phyloP scores from a whole-genome alignment of 305 asterid genomes.

The Stenogyne calaminthoides region DNA sequence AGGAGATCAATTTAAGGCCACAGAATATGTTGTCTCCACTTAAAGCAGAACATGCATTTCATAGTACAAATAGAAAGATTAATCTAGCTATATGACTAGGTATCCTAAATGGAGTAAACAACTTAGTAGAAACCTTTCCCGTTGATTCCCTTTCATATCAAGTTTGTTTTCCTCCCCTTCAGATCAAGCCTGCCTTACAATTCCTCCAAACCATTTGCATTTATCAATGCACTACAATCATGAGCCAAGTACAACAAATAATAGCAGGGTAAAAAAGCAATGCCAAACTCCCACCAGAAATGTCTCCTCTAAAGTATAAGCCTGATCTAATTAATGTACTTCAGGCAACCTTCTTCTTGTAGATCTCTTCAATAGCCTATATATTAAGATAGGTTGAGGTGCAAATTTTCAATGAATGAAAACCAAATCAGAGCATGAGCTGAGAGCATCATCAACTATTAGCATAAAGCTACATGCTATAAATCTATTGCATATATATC shows the following conservation, averaged over 20 bases:
- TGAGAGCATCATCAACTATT: background rate
- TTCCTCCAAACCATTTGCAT: slow-evolving; percentile 5
- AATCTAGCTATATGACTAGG: background rate
- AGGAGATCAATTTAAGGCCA: background rate
- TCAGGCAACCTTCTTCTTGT: background rate
- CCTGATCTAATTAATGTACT: background rate
- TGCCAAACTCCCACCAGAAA: slow-evolving; percentile 7
- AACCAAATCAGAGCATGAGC: background rate
- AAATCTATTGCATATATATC: background rate
- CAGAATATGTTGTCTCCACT: background rate
- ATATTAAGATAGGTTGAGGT: background rate
- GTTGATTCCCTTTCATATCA: background rate
- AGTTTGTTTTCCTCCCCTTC: background rate
- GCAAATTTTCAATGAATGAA: background rate
- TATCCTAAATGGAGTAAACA: background rate
- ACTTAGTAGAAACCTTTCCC: background rate
- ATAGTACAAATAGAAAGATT: background rate
- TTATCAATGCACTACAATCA: background rate
- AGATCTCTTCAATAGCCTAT: background rate
- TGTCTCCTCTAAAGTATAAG: background rate
- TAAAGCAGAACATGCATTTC: background rate
- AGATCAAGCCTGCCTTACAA: background rate
- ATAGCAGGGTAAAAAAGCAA: background rate
- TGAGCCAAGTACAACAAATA: background rate
- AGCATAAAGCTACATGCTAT: background rate